These are phyloP conservation scores for Lizanozyma gosingica DNA, from an alignment of 1,139 yeast genomes.

Conservation along the genomic window DNA sequence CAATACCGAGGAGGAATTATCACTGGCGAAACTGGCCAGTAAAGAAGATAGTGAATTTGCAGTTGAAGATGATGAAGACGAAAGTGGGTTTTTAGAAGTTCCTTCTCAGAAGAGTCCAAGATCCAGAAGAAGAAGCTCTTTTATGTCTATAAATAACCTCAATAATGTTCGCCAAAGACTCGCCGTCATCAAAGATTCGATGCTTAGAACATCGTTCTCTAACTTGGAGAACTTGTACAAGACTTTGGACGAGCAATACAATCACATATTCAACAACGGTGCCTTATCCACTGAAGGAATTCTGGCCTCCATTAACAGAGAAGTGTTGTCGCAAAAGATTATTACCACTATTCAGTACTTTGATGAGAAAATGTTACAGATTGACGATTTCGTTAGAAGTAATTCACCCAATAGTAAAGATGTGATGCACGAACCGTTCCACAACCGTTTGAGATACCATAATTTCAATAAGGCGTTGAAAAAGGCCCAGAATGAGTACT, in stretches of 20 bases:
- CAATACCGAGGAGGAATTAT: slow-evolving; percentile 11
- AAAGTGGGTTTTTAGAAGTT: slow-evolving; percentile 6
- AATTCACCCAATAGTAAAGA: slow-evolving; percentile 21
- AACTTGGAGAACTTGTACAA: slow-evolving; percentile 40
- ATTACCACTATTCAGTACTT: slow-evolving; percentile 46
- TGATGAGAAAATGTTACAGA: slow-evolving; percentile 45
- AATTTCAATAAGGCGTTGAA: slow-evolving; percentile 54
- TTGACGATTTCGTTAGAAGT: slow-evolving; percentile 39
- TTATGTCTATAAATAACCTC: slow-evolving; percentile 26
- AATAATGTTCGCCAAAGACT: slow-evolving; percentile 36
- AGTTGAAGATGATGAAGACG: slow-evolving; percentile 9
- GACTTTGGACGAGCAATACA: slow-evolving; percentile 49
- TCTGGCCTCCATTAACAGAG: slow-evolving; percentile 2
- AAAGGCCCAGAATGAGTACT: slow-evolving; percentile 45
- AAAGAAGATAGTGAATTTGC: slow-evolving; percentile 4
- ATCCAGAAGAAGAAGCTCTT: slow-evolving; percentile 5
- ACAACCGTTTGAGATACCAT: slow-evolving; percentile 34
- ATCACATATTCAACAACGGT: slow-evolving; percentile 27
- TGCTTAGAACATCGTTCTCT: slow-evolving; percentile 33
- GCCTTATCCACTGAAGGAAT: slow-evolving; percentile 9
- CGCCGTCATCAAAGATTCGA: slow-evolving; percentile 30
- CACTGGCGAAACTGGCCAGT: no score
- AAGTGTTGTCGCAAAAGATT: slow-evolving; percentile 23
- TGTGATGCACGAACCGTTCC: slow-evolving; percentile 14
- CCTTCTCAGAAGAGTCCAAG: neutral